phyloP scores from a whole-genome alignment of 352 stramenopile genomes.

The Phytophthora idaei region DNA sequence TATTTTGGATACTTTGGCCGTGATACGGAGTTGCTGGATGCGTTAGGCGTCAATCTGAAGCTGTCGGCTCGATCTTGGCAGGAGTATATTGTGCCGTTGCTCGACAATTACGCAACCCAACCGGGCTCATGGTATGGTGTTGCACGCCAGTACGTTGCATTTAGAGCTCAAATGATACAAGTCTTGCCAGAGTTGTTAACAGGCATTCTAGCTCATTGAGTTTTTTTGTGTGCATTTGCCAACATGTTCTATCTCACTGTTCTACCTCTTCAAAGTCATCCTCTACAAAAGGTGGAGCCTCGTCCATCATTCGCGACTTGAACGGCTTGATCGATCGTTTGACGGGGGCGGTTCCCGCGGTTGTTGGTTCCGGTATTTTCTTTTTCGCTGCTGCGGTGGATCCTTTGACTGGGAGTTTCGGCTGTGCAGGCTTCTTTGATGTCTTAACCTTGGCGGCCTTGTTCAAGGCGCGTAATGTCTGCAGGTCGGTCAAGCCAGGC shows the following conservation, averaged over 20 bases:
- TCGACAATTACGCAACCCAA: neutral
- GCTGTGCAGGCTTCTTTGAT: constrained; percentile 46
- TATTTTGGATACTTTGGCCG: constrained; percentile 7
- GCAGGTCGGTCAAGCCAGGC: constrained; percentile 66
- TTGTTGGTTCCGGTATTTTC: constrained; percentile 37
- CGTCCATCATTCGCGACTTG: constrained; percentile 84
- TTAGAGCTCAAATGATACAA: too few relatives aligned
- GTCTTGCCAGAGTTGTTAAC: too few relatives aligned
- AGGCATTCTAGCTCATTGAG: too few relatives aligned
- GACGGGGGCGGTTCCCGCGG: constrained; percentile 11
- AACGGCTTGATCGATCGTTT: constrained; percentile 78
- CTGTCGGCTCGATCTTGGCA: neutral
- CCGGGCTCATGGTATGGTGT: too few relatives aligned
- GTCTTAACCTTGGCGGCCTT: constrained; percentile 69
- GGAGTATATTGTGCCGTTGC: neutral
- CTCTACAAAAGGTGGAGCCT: constrained; percentile 57
- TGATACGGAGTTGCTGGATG: neutral
- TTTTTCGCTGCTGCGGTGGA: constrained; percentile 43
- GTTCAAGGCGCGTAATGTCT: constrained; percentile 69
- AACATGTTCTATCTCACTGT: constrained; percentile 25
- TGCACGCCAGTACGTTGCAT: too few relatives aligned
- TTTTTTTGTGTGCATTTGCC: too few relatives aligned
- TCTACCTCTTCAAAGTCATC: constrained; percentile 75
- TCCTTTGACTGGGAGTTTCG: constrained; percentile 36
- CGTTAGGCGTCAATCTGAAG: neutral